phyloP scores from a whole-genome alignment of 75 land plant genomes.

The Pinus tabuliformis region DNA sequence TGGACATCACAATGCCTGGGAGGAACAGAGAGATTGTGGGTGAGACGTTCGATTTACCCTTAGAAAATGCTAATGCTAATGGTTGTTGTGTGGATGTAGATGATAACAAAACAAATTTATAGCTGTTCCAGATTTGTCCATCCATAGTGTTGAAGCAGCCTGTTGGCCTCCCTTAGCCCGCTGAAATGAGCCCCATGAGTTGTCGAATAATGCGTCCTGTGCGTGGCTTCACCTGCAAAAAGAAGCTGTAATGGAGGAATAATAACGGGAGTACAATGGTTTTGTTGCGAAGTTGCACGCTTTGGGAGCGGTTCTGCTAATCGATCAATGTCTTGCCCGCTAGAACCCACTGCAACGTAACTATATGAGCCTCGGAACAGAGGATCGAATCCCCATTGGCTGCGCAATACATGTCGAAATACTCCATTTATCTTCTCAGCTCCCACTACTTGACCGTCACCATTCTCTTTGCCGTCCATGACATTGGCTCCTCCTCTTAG shows the following conservation, averaged over 20 bases:
- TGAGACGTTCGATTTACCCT: too few relatives aligned
- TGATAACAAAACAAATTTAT: too few relatives aligned
- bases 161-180: constrained; percentile 79
- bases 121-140: background rate
- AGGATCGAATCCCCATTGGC: constrained; percentile 73
- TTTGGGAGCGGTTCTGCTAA: constrained; percentile 73
- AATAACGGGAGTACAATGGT: too few relatives aligned
- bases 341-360: constrained; percentile 82
- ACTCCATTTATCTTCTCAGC: constrained; percentile 3
- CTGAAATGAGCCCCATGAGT: constrained; percentile 92
- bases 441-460: background rate
- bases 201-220: constrained; percentile 81
- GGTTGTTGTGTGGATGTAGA: too few relatives aligned
- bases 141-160: constrained; percentile 71
- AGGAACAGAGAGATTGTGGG: too few relatives aligned
- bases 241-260: constrained; percentile 54
- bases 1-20: too few relatives aligned
- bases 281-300: background rate
- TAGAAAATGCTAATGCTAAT: too few relatives aligned
- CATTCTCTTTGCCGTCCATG: background rate
- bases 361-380: constrained; percentile 79
- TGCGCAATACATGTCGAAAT: constrained; percentile 32
- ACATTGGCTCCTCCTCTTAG: background rate
- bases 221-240: constrained; percentile 94
- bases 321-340: constrained; percentile 66